Evolutionary conservation across 1,284 basidiomycete species (phyloP).

Genomic region (Rhodotorula sp.): DNA sequence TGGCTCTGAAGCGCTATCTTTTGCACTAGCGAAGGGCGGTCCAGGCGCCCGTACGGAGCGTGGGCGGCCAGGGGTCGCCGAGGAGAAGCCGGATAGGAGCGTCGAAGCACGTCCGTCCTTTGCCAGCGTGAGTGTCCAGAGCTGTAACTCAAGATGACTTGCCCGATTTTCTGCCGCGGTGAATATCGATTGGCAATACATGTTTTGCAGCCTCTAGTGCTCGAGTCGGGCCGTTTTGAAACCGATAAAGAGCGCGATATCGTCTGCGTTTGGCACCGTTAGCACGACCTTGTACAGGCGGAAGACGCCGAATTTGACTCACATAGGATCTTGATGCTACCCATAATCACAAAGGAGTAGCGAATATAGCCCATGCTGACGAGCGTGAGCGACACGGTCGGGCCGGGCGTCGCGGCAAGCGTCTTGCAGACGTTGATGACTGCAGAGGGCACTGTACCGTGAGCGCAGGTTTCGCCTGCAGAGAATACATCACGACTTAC

Average conservation of each 20-base stretch:
- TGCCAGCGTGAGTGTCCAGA: no score
- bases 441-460: background rate
- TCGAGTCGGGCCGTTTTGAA: slow-evolving; percentile 28
- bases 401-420: slow-evolving; percentile 31
- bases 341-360: slow-evolving; percentile 26
- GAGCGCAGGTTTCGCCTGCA: background rate
- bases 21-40: no score
- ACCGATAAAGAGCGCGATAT: slow-evolving; percentile 21
- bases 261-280: slow-evolving; percentile 10
- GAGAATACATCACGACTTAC: background rate
- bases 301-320: background rate
- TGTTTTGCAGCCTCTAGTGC: slow-evolving; percentile 10
- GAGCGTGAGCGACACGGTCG: slow-evolving; percentile 23
- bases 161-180: background rate
- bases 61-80: no score
- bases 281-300: background rate
- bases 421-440: slow-evolving; percentile 40
- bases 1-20: no score
- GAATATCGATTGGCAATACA: background rate
- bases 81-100: no score
- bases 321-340: slow-evolving; percentile 27
- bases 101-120: no score
- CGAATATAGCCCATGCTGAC: slow-evolving; percentile 19
- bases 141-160: no score
- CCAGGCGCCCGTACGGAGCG: no score